A percentile compares a stretch with the other conserved stretches of the same genome.
Evolutionary conservation across 305 asterid genomes (phyloP).

Genomic region (Salvia sclarea): DNA sequence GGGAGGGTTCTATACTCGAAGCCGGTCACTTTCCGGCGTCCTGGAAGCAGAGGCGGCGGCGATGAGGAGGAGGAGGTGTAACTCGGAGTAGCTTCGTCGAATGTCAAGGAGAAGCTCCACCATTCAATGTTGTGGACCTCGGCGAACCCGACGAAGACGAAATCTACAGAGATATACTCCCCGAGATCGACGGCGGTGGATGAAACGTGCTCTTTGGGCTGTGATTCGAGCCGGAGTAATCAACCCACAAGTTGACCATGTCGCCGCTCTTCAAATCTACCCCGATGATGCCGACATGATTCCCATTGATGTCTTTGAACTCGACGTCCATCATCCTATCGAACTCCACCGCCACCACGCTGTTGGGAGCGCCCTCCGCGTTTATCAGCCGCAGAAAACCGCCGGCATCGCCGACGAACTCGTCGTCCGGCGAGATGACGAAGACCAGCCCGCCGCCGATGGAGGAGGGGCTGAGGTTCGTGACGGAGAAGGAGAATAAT

Average conservation of each 20-base stretch:
- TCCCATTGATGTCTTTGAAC: slow-evolving; percentile 77
- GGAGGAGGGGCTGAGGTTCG: slow-evolving; percentile 78
- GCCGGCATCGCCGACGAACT: slow-evolving; percentile 70
- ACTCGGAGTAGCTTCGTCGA: slow-evolving; percentile 49
- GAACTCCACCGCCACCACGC: slow-evolving; percentile 83
- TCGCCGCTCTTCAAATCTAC: slow-evolving; percentile 79
- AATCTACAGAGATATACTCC: slow-evolving; percentile 53
- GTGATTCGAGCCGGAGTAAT: slow-evolving; percentile 61
- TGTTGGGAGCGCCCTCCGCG: slow-evolving; percentile 45
- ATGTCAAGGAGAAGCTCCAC: slow-evolving; percentile 85
- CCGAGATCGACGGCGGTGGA: slow-evolving; percentile 50
- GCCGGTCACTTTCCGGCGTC: no score
- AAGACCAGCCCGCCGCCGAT: slow-evolving; percentile 95
- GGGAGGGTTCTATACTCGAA: no score
- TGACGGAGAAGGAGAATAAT: slow-evolving; percentile 76
- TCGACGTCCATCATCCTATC: slow-evolving; percentile 87
- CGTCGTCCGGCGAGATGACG: slow-evolving; percentile 69
- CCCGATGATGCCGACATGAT: slow-evolving; percentile 63
- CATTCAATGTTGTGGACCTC: slow-evolving; percentile 73
- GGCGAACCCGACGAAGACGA: slow-evolving; percentile 76
- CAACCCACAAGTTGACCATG: slow-evolving; percentile 75
- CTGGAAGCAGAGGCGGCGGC: slow-evolving; percentile 51
- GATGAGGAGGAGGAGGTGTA: slow-evolving; percentile 41
- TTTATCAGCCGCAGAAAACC: slow-evolving; percentile 69
- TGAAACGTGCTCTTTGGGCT: slow-evolving; percentile 58